These are phyloP conservation scores for Penicillium italicum DNA, from an alignment of 2,329 filamentous ascomycete species.

Conservation along the genomic window DNA sequence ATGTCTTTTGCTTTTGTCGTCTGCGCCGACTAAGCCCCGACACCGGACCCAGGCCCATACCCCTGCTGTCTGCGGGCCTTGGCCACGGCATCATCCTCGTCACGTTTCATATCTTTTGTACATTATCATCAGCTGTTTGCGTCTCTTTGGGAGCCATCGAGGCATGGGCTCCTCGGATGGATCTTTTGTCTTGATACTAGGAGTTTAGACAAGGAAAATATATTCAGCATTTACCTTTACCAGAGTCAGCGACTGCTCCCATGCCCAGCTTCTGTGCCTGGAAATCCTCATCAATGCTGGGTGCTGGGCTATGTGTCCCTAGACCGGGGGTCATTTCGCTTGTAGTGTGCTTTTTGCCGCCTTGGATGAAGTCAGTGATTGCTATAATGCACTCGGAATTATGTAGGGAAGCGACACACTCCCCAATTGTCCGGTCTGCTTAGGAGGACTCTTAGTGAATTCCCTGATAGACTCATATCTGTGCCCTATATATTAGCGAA, in stretches of 20 bases:
- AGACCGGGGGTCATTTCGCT: constrained; percentile 29
- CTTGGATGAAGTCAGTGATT: constrained; percentile 13
- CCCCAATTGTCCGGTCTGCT: constrained; percentile 56
- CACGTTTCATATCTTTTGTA: constrained; percentile 37
- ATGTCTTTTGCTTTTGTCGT: constrained; percentile 10
- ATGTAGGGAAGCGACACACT: constrained; percentile 34
- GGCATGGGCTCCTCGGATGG: neutral
- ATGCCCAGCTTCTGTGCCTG: constrained; percentile 53
- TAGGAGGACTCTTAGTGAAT: constrained; percentile 49
- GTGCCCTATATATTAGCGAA: neutral
- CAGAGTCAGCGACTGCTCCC: constrained; percentile 46
- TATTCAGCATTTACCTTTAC: constrained; percentile 34
- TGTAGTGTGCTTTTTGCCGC: constrained; percentile 31
- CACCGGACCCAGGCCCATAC: constrained; percentile 53
- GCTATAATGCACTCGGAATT: neutral
- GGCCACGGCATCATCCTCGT: constrained; percentile 38
- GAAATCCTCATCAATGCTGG: constrained; percentile 52
- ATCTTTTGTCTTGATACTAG: constrained; percentile 24
- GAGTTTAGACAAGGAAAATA: constrained; percentile 29
- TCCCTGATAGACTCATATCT: constrained; percentile 58
- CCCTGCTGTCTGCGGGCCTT: constrained; percentile 50
- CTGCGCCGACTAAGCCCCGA: constrained; percentile 48
- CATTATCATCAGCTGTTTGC: constrained; percentile 41
- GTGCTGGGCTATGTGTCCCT: constrained; percentile 43
- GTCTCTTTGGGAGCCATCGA: constrained; percentile 14